Percentiles rank a stretch among this genome's conserved stretches.
Conservation (phyloP, 768 basidiomycete species). For the Rickenella mellea region DNA sequence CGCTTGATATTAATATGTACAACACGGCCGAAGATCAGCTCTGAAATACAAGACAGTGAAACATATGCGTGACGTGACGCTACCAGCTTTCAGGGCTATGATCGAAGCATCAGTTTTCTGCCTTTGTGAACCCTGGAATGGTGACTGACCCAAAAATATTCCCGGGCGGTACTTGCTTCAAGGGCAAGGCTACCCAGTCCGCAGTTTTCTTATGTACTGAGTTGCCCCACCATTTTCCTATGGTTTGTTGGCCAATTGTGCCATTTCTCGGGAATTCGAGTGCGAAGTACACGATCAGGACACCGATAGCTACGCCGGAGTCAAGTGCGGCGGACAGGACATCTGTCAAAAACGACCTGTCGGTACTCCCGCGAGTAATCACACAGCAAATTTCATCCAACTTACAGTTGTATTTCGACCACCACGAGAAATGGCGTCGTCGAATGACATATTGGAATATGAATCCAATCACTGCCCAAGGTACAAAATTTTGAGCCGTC, state of each 20-base stretch:
- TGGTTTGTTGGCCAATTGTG: constrained; percentile 1
- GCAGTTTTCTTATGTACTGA: constrained; percentile 20
- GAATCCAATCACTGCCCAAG: constrained; percentile 16
- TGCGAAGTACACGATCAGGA: constrained; percentile 19
- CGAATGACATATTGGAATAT: constrained; percentile 16
- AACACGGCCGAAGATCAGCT: too few relatives aligned
- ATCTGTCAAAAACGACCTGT: constrained; percentile 4
- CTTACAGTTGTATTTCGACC: constrained; percentile 20
- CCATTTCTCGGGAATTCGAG: constrained; percentile 11
- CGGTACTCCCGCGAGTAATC: background rate
- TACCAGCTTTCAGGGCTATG: too few relatives aligned
- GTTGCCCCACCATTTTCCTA: constrained; percentile 4
- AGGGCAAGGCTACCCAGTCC: constrained; percentile 21
- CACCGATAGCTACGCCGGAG: constrained; percentile 18
- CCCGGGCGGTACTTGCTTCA: constrained; percentile 3
- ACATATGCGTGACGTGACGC: background rate
- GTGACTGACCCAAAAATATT: constrained; percentile 10
- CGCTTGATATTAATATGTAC: too few relatives aligned
- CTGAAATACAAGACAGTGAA: background rate
- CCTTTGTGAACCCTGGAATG: background rate
- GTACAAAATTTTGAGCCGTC: constrained; percentile 33
- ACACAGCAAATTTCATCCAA: constrained; percentile 6
- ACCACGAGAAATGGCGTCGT: constrained; percentile 15
- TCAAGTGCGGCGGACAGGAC: constrained; percentile 20
- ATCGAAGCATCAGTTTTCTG: too few relatives aligned